A percentile compares a stretch with the other conserved stretches of the same genome.
Conservation (phyloP, 345 rosid species). For the Garcia nutans region DNA sequence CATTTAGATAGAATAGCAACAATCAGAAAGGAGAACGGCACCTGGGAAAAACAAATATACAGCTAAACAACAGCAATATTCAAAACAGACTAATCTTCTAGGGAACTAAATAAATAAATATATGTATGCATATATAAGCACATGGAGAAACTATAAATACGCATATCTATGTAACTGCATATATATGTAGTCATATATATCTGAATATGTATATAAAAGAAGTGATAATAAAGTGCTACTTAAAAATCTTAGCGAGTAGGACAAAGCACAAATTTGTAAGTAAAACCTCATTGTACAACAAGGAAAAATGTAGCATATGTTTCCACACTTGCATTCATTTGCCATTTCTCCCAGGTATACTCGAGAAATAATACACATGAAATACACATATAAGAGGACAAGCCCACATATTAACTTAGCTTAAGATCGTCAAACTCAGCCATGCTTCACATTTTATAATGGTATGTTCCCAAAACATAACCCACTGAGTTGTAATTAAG, state of each 20-base stretch:
- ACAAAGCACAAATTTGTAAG: not conserved
- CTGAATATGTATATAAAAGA: too few species aligned
- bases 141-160: too few species aligned
- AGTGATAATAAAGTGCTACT: too few species aligned
- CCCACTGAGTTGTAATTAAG: not conserved
- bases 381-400: not conserved
- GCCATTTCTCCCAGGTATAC: not conserved
- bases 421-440: not conserved
- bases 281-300: not conserved
- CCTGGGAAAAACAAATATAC: conserved; percentile 21
- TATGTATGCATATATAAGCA: not conserved
- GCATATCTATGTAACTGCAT: too few species aligned
- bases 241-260: too few species aligned
- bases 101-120: not conserved
- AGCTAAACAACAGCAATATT: conserved; percentile 2
- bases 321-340: not conserved
- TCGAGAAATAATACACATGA: not conserved
- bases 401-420: not conserved
- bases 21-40: conserved; percentile 33
- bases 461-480: not conserved
- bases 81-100: not conserved
- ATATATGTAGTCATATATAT: too few species aligned
- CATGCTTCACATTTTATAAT: not conserved
- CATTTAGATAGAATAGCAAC: conserved; percentile 40
- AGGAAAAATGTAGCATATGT: not conserved